Conservation (phyloP, 257 asterid species). For the Apocynum venetum region DNA sequence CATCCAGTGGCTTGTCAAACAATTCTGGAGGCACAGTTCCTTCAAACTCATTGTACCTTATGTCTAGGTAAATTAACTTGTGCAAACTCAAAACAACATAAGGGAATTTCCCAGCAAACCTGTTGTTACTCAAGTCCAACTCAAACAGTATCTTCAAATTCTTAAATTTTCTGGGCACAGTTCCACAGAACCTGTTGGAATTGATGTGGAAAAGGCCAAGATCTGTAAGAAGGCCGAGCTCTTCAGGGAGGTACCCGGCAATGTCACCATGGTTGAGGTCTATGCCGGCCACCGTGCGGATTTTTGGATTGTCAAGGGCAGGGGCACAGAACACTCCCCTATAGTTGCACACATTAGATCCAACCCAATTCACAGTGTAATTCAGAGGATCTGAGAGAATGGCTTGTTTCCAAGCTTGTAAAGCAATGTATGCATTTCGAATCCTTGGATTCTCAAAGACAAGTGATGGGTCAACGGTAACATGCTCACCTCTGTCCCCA, state of each 20-base stretch:
- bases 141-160: constrained; percentile 58
- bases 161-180: constrained; percentile 50
- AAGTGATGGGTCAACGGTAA: constrained; percentile 59
- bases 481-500: constrained; percentile 71
- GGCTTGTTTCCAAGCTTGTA: constrained; percentile 90
- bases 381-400: constrained; percentile 78
- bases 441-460: constrained; percentile 62
- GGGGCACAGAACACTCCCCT: constrained; percentile 69
- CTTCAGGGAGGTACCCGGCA: constrained; percentile 85
- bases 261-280: constrained; percentile 90
- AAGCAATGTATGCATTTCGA: constrained; percentile 65
- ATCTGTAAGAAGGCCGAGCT: constrained; percentile 76
- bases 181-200: constrained; percentile 78
- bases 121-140: constrained; percentile 79
- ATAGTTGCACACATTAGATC: constrained; percentile 73
- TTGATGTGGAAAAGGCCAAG: constrained; percentile 78
- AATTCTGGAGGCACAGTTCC: constrained; percentile 68
- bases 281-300: constrained; percentile 68
- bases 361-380: constrained; percentile 61
- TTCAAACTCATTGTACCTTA: constrained; percentile 78
- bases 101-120: constrained; percentile 86
- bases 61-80: constrained; percentile 52
- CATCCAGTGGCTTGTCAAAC: constrained; percentile 74
- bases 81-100: constrained; percentile 69
- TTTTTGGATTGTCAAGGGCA: constrained; percentile 47